Percentiles rank a stretch among this genome's conserved stretches.
Conservation (phyloP, 139 green algal genomes). For the Chlamydomonas incerta region DNA sequence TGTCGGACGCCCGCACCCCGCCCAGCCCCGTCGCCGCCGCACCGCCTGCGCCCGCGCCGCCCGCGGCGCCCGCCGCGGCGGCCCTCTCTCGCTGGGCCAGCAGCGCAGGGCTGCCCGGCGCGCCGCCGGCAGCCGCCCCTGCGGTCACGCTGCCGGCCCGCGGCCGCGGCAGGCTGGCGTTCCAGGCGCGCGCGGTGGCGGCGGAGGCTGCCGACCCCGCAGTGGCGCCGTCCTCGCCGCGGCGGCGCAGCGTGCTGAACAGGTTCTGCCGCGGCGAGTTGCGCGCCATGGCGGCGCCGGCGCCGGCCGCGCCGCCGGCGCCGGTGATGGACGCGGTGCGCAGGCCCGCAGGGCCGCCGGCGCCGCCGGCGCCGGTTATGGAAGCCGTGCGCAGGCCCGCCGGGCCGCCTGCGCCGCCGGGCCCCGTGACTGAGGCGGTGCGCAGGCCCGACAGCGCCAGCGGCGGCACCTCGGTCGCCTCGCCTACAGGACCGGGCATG, state of each 20-base stretch:
- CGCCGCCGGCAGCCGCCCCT: no score
- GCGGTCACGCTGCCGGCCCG: background rate
- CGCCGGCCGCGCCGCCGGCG: background rate
- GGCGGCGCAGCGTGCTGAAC: slow-evolving; percentile 33
- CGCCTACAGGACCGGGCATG: background rate
- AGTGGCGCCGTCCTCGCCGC: slow-evolving; percentile 11
- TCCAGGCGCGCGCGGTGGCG: background rate
- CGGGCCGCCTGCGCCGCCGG: no score
- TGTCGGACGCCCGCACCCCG: background rate
- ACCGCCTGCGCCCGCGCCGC: no score
- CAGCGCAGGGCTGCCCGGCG: no score
- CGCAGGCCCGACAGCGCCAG: no score
- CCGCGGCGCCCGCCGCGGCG: no score
- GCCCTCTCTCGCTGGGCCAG: no score
- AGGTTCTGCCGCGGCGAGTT: slow-evolving; percentile 2
- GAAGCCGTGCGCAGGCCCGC: background rate
- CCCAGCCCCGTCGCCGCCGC: no score
- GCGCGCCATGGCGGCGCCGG: no score
- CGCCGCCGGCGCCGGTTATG: background rate
- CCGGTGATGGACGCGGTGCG: background rate
- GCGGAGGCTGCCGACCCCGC: background rate
- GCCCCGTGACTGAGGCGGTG: no score
- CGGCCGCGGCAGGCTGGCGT: background rate
- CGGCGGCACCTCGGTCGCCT: slow-evolving; percentile 2
- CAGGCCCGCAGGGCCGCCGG: background rate